These are phyloP conservation scores for Rhynchosporium agropyri DNA, from an alignment of 2,329 filamentous ascomycete genomes.

Conservation along the genomic window DNA sequence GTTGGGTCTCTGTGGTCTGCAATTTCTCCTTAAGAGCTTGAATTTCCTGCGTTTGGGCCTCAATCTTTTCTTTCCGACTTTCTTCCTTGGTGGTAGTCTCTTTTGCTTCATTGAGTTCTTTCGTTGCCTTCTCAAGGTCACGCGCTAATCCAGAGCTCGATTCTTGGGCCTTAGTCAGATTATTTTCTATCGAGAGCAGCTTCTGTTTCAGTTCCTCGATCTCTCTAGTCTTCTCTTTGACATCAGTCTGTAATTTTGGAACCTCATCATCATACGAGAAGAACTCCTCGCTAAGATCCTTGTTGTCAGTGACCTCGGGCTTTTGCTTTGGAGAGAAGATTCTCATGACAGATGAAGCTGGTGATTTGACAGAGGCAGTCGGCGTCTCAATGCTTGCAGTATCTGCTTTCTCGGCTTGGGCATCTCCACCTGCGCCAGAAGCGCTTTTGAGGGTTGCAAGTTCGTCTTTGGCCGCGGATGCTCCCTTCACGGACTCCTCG, in stretches of 20 bases:
- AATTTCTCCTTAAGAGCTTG: constrained; percentile 37
- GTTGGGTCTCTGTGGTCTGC: constrained; percentile 32
- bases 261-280: constrained; percentile 93
- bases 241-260: constrained; percentile 74
- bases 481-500: constrained; percentile 66
- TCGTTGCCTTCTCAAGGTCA: constrained; percentile 43
- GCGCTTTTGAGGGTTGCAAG: constrained; percentile 55
- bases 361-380: constrained; percentile 49
- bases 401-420: constrained; percentile 31
- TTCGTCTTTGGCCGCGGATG: constrained; percentile 65
- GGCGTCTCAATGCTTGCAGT: constrained; percentile 35
- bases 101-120: constrained; percentile 71
- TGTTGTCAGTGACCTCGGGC: constrained; percentile 43
- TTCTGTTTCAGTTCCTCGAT: constrained; percentile 71
- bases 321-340: constrained; percentile 55
- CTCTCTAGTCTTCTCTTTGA: constrained; percentile 70
- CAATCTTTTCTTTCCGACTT: constrained; percentile 31
- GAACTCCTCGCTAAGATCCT: constrained; percentile 65
- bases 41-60: constrained; percentile 37
- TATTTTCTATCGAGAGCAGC: constrained; percentile 67
- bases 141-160: constrained; percentile 66
- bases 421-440: constrained; percentile 38
- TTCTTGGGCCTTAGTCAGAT: constrained; percentile 72
- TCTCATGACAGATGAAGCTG: constrained; percentile 51
- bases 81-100: constrained; percentile 53